Percentiles rank a stretch among this genome's conserved stretches.
These are phyloP conservation scores for Begonia loranthoides DNA, from an alignment of 306 rosid genomes.

Conservation along the genomic window DNA sequence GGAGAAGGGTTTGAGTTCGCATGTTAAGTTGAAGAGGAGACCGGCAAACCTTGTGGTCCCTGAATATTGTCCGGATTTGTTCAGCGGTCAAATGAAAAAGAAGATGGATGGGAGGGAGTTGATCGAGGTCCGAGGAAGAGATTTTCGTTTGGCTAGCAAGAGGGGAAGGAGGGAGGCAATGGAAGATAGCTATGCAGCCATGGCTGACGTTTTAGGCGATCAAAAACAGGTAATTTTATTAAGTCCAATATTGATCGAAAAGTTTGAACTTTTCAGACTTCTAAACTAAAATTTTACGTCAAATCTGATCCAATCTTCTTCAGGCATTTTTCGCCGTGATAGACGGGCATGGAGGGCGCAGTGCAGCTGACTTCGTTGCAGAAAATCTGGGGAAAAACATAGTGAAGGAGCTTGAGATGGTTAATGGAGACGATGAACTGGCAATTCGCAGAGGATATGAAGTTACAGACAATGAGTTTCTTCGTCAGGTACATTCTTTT, in stretches of 20 bases:
- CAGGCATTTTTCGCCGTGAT: constrained; percentile 32
- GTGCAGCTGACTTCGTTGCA: constrained; percentile 25
- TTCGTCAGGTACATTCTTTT: constrained; percentile 16
- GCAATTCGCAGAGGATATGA: constrained; percentile 23
- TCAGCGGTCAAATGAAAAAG: constrained; percentile 10
- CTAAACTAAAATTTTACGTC: too few relatives aligned
- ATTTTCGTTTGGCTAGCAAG: constrained; percentile 24
- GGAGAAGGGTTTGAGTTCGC: too few relatives aligned
- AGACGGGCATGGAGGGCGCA: constrained; percentile 35
- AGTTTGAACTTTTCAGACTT: neutral
- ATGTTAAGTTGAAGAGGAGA: constrained; percentile 12
- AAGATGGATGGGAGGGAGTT: constrained; percentile 13
- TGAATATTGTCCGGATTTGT: constrained; percentile 6
- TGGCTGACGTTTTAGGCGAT: constrained; percentile 24
- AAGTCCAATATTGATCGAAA: too few relatives aligned
- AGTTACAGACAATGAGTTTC: constrained; percentile 25
- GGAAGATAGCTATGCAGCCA: constrained; percentile 23
- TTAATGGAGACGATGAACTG: constrained; percentile 9
- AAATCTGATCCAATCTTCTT: too few relatives aligned
- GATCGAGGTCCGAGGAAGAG: constrained; percentile 20
- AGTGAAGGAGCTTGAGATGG: constrained; percentile 9
- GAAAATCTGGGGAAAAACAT: constrained; percentile 29
- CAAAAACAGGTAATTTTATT: constrained; percentile 17
- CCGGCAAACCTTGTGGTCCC: constrained; percentile 24
- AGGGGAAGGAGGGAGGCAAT: constrained; percentile 23